Evolutionary conservation across 1,139 yeast species (phyloP).

Genomic region (Pichia sp.): DNA sequence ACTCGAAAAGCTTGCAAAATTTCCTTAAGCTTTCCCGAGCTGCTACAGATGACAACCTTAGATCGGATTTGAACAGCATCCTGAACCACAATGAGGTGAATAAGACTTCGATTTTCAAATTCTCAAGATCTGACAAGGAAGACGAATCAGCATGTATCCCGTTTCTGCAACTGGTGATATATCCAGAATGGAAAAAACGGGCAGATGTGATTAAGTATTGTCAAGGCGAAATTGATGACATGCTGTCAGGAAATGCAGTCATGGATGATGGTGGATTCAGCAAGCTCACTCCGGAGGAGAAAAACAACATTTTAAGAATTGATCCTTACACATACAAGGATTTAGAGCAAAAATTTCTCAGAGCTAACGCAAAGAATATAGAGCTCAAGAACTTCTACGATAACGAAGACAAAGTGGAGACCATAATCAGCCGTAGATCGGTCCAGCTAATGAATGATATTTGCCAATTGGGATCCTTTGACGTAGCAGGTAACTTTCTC

Average conservation of each 20-base stretch:
- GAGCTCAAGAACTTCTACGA: constrained; percentile 33
- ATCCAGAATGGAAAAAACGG: constrained; percentile 42
- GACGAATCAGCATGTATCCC: constrained; percentile 29
- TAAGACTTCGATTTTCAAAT: constrained; percentile 22
- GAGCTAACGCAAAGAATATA: constrained; percentile 29
- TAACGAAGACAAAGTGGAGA: constrained; percentile 39
- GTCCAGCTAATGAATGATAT: constrained; percentile 33
- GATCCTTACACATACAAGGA: constrained; percentile 47
- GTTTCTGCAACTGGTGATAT: constrained; percentile 33
- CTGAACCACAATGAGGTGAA: constrained; percentile 28
- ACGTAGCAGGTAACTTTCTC: constrained; percentile 17
- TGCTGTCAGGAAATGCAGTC: constrained; percentile 28
- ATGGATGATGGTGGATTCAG: constrained; percentile 23
- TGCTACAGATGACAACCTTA: constrained; percentile 41
- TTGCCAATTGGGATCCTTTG: constrained; percentile 32
- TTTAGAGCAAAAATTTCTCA: constrained; percentile 28
- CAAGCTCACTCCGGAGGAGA: constrained; percentile 21
- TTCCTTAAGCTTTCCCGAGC: constrained; percentile 40
- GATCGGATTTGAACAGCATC: constrained; percentile 36
- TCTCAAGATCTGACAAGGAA: constrained; percentile 8
- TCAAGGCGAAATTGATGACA: constrained; percentile 26
- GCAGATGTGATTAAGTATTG: constrained; percentile 37
- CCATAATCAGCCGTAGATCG: constrained; percentile 37
- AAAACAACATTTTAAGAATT: constrained; percentile 30
- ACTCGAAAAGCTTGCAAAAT: constrained; percentile 35